A percentile compares a stretch with the other conserved stretches of the same genome.
These are phyloP conservation scores for Copromyces sp. DNA, from an alignment of 495 filamentous ascomycete genomes.

Conservation along the genomic window DNA sequence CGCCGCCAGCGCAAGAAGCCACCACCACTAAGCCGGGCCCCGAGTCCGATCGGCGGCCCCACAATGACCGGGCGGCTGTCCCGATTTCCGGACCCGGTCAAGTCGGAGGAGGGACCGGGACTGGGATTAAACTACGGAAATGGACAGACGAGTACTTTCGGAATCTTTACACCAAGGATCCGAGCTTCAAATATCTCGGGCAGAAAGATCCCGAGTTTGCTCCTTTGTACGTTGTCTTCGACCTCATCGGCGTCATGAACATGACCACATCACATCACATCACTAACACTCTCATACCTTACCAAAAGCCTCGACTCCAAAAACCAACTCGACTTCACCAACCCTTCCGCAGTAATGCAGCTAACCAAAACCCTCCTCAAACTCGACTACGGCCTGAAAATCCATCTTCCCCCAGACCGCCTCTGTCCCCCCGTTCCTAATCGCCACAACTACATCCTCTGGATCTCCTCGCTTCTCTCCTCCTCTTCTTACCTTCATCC, in stretches of 20 bases:
- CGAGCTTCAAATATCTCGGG: conserved; percentile 27
- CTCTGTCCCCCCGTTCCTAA: conserved; percentile 87
- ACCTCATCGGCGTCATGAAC: not conserved
- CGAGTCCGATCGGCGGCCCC: not conserved
- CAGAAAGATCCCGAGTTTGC: conserved; percentile 23
- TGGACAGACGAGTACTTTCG: conserved; percentile 27
- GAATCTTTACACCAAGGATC: conserved; percentile 24
- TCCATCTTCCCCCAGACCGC: conserved; percentile 65
- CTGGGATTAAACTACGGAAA: not conserved
- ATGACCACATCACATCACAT: not conserved
- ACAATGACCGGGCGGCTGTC: not conserved
- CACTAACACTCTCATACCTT: not conserved
- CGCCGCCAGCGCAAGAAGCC: not conserved
- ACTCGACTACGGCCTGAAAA: conserved; percentile 59
- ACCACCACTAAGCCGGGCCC: not conserved
- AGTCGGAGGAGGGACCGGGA: not conserved
- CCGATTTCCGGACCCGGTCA: not conserved
- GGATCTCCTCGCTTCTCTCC: conserved; percentile 80
- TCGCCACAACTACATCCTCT: conserved; percentile 80
- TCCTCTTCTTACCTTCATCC: conserved; percentile 46
- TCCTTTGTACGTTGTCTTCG: conserved; percentile 7
- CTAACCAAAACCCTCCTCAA: conserved; percentile 72
- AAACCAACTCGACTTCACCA: conserved; percentile 67
- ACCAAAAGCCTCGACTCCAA: conserved; percentile 42
- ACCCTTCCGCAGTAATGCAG: conserved; percentile 68